Evolutionary conservation across 257 asterid species (phyloP).

Genomic region (Verbascum thapsus): DNA sequence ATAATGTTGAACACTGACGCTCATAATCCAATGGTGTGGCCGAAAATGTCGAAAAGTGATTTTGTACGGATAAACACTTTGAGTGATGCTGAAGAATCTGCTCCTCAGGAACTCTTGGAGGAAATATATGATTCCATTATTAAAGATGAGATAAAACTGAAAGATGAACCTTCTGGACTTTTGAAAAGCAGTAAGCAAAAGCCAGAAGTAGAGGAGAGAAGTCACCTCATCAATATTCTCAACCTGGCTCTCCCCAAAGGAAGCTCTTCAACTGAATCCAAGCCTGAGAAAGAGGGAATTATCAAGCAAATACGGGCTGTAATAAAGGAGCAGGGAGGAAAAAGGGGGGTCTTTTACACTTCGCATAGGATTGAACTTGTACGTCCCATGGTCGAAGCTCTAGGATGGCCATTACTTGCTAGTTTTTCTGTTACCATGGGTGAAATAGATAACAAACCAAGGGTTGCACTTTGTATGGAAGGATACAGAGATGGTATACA

Average conservation of each 20-base stretch:
- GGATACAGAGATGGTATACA: conserved; percentile 96
- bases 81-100: conserved; percentile 91
- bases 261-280: conserved; percentile 64
- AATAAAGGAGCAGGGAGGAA: conserved; percentile 77
- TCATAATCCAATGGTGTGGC: conserved; percentile 98
- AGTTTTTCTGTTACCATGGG: conserved; percentile 98
- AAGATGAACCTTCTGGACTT: conserved; percentile 72
- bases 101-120: conserved; percentile 90
- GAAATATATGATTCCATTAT: conserved; percentile 95
- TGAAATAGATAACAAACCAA: conserved; percentile 92
- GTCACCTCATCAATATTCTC: conserved; percentile 80
- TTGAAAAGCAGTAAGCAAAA: conserved; percentile 74
- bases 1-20: conserved; percentile 98
- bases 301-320: conserved; percentile 81
- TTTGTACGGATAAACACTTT: conserved; percentile 75
- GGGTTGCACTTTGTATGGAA: conserved; percentile 92
- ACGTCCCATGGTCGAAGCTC: conserved; percentile 95
- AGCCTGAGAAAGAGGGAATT: conserved; percentile 84
- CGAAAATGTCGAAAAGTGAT: conserved; percentile 96
- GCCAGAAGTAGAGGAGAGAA: conserved; percentile 76
- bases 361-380: conserved; percentile 87
- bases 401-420: conserved; percentile 99
- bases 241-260: conserved; percentile 92
- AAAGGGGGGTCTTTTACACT: conserved; percentile 89
- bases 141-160: conserved; percentile 92